These are phyloP conservation scores for Didymella pinodella DNA, from an alignment of 2,329 filamentous ascomycete genomes.

Conservation along the genomic window DNA sequence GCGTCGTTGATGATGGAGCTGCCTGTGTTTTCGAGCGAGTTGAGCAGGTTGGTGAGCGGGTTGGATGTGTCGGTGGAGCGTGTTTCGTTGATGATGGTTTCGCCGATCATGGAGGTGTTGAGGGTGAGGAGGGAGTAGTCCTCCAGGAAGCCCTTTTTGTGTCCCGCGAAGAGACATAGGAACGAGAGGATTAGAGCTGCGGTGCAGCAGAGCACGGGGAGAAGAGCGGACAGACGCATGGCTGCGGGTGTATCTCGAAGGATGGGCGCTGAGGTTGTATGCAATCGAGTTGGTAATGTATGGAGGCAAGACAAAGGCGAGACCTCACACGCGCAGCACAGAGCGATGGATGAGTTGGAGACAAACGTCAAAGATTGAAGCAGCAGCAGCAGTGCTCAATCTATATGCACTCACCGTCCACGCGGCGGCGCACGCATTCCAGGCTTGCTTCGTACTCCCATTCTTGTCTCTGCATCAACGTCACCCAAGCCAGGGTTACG, in stretches of 20 bases:
- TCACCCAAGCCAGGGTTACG: slow-evolving; percentile 33
- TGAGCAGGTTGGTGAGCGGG: slow-evolving; percentile 43
- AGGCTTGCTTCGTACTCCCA: slow-evolving; percentile 20
- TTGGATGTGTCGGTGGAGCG: slow-evolving; percentile 32
- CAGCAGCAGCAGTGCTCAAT: slow-evolving; percentile 5
- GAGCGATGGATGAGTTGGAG: slow-evolving; percentile 9
- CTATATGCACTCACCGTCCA: slow-evolving; percentile 16
- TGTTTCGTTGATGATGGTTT: slow-evolving; percentile 46
- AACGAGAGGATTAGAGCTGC: slow-evolving; percentile 66
- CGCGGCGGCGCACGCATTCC: slow-evolving; percentile 17
- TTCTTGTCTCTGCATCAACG: slow-evolving; percentile 30
- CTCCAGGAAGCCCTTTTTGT: slow-evolving; percentile 64
- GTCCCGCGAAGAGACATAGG: slow-evolving; percentile 68
- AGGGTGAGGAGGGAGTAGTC: slow-evolving; percentile 65
- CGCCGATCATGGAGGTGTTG: slow-evolving; percentile 65
- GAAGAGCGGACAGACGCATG: slow-evolving; percentile 58
- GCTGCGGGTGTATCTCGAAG: neutral
- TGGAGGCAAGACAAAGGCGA: slow-evolving; percentile 4
- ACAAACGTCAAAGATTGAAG: slow-evolving; percentile 9
- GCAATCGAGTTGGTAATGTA: slow-evolving; percentile 4
- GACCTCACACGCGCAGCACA: slow-evolving; percentile 2
- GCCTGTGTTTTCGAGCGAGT: slow-evolving; percentile 48
- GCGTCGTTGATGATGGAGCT: slow-evolving; percentile 44
- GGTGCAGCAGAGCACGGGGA: slow-evolving; percentile 61
- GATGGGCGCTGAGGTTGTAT: neutral